phyloP scores from a whole-genome alignment of 345 rosid species.

The Syzygium grande region DNA sequence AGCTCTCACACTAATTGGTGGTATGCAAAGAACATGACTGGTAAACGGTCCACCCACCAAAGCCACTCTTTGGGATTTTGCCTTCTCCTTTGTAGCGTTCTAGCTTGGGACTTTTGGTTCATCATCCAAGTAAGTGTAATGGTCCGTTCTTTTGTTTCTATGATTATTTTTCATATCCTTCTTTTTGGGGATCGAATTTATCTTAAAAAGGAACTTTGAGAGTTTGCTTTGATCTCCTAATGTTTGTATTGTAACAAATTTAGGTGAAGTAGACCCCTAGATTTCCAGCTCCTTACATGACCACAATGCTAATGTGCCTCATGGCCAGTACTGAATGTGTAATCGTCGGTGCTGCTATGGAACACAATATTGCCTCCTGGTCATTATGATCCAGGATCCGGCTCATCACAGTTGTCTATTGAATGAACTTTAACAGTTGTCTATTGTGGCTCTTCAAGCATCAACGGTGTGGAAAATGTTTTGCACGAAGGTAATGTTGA shows the following conservation, averaged over 20 bases:
- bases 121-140: slow-evolving; percentile 49
- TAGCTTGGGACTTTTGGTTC: slow-evolving; percentile 46
- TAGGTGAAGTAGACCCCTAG: slow-evolving; percentile 47
- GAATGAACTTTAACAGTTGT: not conserved
- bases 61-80: slow-evolving; percentile 53
- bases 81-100: slow-evolving; percentile 41
- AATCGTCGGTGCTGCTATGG: slow-evolving; percentile 22
- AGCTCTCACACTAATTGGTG: slow-evolving; percentile 67
- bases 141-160: not conserved
- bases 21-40: slow-evolving; percentile 34
- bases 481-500: not conserved
- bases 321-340: slow-evolving; percentile 43
- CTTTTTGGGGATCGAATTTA: not conserved
- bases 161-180: not conserved
- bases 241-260: not conserved
- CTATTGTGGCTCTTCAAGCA: not conserved
- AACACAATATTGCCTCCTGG: slow-evolving; percentile 48
- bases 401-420: slow-evolving; percentile 49
- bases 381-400: slow-evolving; percentile 42
- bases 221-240: too few relatives aligned
- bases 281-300: slow-evolving; percentile 77
- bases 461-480: not conserved
- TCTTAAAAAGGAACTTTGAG: too few relatives aligned
- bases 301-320: slow-evolving; percentile 62
- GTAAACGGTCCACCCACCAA: slow-evolving; percentile 1